Percentiles rank a stretch among this genome's conserved stretches.
phyloP scores from a whole-genome alignment of 2,329 filamentous ascomycete genomes.

The Coniochaeta hoffmannii region DNA sequence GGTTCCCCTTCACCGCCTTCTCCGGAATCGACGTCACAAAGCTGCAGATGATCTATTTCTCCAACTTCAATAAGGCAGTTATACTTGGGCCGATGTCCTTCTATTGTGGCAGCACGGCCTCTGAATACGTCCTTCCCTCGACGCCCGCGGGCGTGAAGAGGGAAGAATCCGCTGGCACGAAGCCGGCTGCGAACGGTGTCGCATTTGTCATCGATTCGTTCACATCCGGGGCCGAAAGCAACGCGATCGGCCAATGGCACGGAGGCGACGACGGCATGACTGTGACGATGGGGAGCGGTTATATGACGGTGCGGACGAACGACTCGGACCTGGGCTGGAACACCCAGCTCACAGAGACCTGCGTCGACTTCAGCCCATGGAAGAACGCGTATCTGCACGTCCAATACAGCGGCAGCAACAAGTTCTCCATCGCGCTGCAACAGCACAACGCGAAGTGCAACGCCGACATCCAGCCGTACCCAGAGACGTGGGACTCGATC shows the following conservation, averaged over 20 bases:
- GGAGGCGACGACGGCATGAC: slow-evolving; percentile 54
- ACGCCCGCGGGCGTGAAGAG: slow-evolving; percentile 19
- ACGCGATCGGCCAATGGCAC: slow-evolving; percentile 58
- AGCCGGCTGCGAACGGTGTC: slow-evolving; percentile 24
- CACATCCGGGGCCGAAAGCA: slow-evolving; percentile 33
- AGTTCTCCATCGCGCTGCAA: slow-evolving; percentile 57
- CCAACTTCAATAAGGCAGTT: slow-evolving; percentile 34
- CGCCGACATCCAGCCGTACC: slow-evolving; percentile 47
- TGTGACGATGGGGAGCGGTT: slow-evolving; percentile 40
- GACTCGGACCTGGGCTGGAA: slow-evolving; percentile 36
- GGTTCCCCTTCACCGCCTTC: slow-evolving; percentile 46
- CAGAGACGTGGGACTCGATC: slow-evolving; percentile 60
- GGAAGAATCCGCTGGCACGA: slow-evolving; percentile 34
- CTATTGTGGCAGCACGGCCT: slow-evolving; percentile 45
- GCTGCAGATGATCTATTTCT: slow-evolving; percentile 44
- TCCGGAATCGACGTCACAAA: slow-evolving; percentile 41
- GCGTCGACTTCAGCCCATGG: slow-evolving; percentile 47
- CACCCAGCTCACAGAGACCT: slow-evolving; percentile 33
- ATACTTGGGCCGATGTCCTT: slow-evolving; percentile 50
- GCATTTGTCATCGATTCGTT: slow-evolving; percentile 56
- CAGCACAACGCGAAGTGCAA: slow-evolving; percentile 59
- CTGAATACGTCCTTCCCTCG: slow-evolving; percentile 40
- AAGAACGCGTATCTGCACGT: slow-evolving; percentile 57
- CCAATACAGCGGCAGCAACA: slow-evolving; percentile 51
- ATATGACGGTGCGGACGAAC: slow-evolving; percentile 47